Conservation (phyloP, 495 filamentous ascomycete species). For the Trichoderma virens region DNA sequence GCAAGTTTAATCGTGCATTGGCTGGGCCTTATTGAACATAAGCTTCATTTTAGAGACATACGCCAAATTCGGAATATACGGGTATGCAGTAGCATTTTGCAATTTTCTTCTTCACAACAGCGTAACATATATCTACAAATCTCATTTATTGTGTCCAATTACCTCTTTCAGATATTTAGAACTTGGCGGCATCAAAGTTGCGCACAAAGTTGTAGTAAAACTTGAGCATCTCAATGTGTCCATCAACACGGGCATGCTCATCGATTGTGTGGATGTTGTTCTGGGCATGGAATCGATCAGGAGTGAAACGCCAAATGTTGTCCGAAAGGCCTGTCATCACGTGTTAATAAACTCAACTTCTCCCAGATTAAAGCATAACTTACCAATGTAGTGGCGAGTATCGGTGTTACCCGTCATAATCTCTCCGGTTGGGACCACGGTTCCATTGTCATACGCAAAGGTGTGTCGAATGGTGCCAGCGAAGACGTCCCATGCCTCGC, state of each 20-base stretch:
- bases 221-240: conserved; percentile 51
- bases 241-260: conserved; percentile 49
- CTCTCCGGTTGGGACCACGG: conserved; percentile 55
- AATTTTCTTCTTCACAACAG: no score
- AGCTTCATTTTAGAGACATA: no score
- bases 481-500: conserved; percentile 38
- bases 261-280: conserved; percentile 55
- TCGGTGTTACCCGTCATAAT: conserved; percentile 75
- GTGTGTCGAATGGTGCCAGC: conserved; percentile 48
- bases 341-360: neutral
- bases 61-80: no score
- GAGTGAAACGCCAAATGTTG: conserved; percentile 57
- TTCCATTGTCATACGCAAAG: conserved; percentile 50
- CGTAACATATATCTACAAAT: no score
- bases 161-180: no score
- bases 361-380: conserved; percentile 12
- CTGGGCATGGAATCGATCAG: conserved; percentile 40
- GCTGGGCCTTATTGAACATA: no score
- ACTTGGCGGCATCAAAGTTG: conserved; percentile 39
- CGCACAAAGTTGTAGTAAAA: conserved; percentile 45
- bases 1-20: no score
- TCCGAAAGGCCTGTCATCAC: conserved; percentile 15
- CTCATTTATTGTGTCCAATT: no score
- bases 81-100: no score
- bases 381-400: conserved; percentile 58